Conservation (phyloP, 2,329 filamentous ascomycete species). For the Orbilia brochopaga region DNA sequence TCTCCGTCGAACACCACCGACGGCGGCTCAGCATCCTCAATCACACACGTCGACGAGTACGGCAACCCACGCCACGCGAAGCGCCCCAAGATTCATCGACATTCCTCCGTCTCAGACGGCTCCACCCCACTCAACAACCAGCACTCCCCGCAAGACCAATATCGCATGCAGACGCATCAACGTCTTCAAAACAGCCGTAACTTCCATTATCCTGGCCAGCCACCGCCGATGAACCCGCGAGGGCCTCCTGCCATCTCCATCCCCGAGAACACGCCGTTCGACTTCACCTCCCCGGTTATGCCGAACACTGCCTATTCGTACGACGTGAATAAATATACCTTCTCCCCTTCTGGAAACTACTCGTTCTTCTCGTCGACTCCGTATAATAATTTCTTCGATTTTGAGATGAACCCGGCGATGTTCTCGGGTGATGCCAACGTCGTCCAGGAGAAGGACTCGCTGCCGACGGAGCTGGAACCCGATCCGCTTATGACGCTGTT, state of each 20-base stretch:
- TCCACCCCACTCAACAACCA: conserved; percentile 40
- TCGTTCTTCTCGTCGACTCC: conserved; percentile 50
- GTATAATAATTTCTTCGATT: conserved; percentile 47
- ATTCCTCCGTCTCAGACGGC: conserved; percentile 42
- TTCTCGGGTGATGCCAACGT: conserved; percentile 34
- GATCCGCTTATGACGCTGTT: conserved; percentile 47
- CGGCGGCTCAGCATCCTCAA: conserved; percentile 43
- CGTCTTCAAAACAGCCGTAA: conserved; percentile 34
- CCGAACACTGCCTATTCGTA: conserved; percentile 46
- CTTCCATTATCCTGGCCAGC: conserved; percentile 46
- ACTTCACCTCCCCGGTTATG: conserved; percentile 42
- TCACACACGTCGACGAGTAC: conserved; percentile 45
- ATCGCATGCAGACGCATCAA: conserved; percentile 48
- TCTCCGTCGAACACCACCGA: conserved; percentile 46
- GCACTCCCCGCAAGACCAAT: conserved; percentile 44
- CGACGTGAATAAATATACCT: conserved; percentile 48
- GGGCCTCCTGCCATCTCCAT: conserved; percentile 38
- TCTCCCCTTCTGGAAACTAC: conserved; percentile 41
- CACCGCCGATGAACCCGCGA: conserved; percentile 37
- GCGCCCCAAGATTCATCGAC: conserved; percentile 38
- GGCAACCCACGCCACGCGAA: conserved; percentile 39
- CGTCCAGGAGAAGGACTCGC: conserved; percentile 41
- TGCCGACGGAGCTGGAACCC: conserved; percentile 41
- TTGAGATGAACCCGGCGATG: conserved; percentile 44
- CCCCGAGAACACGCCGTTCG: conserved; percentile 45